These are phyloP conservation scores for Favolaschia claudopus DNA, from an alignment of 768 basidiomycete genomes.

Conservation along the genomic window DNA sequence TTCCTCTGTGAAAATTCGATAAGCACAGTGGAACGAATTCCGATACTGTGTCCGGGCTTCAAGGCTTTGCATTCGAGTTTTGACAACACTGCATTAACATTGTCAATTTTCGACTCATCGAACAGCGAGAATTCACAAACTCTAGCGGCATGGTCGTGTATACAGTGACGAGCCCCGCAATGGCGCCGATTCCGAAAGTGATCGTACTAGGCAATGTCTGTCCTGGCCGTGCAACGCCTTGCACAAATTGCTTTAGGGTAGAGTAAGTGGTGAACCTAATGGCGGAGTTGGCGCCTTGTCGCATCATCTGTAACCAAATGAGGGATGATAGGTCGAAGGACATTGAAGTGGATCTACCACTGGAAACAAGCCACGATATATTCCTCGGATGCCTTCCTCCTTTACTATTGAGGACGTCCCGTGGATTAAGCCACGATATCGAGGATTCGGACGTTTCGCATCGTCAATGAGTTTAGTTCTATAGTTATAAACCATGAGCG, in stretches of 20 bases:
- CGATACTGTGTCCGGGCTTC: conserved; percentile 84
- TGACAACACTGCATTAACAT: conserved; percentile 74
- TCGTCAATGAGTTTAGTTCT: conserved; percentile 99
- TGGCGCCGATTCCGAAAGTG: conserved; percentile 93
- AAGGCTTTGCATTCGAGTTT: conserved; percentile 97
- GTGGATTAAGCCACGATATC: conserved; percentile 87
- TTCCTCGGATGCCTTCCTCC: conserved; percentile 84
- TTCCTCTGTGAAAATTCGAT: conserved; percentile 93
- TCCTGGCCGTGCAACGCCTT: conserved; percentile 83
- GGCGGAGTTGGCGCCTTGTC: conserved; percentile 97
- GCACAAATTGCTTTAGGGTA: conserved; percentile 92
- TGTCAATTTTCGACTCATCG: neutral
- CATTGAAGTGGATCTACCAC: conserved; percentile 65
- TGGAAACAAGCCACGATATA: conserved; percentile 93
- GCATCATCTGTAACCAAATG: conserved; percentile 75
- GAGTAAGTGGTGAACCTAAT: conserved; percentile 95
- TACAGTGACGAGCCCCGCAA: conserved; percentile 95
- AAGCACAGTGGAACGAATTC: conserved; percentile 95
- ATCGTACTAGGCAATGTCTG: conserved; percentile 85
- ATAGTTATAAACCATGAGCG: neutral
- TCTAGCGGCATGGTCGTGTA: conserved; percentile 90
- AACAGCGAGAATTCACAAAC: conserved; percentile 46
- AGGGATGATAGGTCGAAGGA: neutral
- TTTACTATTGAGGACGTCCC: conserved; percentile 82
- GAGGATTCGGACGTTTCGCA: conserved; percentile 82